These are phyloP conservation scores for Fusarium sambucinum DNA, from an alignment of 2,329 filamentous ascomycete genomes.

Conservation along the genomic window DNA sequence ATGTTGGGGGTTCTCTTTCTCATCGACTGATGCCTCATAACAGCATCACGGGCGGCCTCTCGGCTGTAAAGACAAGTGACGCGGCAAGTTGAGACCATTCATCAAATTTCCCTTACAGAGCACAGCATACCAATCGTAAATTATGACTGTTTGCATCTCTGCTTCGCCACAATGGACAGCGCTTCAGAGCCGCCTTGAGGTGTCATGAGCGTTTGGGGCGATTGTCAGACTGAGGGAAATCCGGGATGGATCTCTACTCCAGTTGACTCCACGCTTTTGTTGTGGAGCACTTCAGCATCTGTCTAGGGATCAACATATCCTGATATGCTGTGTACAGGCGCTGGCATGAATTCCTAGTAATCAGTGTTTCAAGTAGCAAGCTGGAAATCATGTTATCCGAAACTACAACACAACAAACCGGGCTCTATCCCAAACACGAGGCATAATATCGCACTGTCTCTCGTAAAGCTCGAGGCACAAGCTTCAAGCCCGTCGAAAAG, in stretches of 20 bases:
- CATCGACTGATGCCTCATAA: neutral
- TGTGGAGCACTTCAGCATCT: conserved; percentile 7
- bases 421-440: neutral
- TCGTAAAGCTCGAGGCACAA: neutral
- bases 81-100: neutral
- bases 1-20: neutral
- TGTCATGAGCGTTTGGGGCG: conserved; percentile 19
- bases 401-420: neutral
- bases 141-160: conserved; percentile 24
- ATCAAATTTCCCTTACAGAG: neutral
- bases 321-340: neutral
- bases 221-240: conserved; percentile 19
- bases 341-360: neutral
- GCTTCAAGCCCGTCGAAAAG: conserved; percentile 6
- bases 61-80: conserved; percentile 12
- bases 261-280: conserved; percentile 20
- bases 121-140: conserved; percentile 3
- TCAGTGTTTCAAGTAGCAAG: neutral
- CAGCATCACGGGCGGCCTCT: conserved; percentile 34
- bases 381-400: neutral
- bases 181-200: neutral
- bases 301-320: neutral
- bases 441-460: conserved; percentile 3
- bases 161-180: conserved; percentile 23
- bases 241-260: conserved; percentile 5